phyloP scores from a whole-genome alignment of 495 filamentous ascomycete species.

The Hyaloscypha hepaticicola region DNA sequence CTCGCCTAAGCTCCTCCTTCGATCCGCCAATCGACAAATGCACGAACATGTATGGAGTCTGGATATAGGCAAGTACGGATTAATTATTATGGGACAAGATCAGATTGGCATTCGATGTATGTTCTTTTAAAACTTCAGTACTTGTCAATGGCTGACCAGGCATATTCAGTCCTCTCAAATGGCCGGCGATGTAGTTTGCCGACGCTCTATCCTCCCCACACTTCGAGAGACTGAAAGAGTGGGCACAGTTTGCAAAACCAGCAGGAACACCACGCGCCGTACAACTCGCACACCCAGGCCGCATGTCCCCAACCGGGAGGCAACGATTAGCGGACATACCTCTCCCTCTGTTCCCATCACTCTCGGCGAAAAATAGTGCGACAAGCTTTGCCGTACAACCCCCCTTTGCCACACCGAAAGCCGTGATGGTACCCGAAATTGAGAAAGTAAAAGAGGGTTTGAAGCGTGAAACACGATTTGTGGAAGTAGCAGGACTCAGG shows the following conservation, averaged over 20 bases:
- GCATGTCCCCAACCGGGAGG: constrained; percentile 51
- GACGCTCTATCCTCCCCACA: constrained; percentile 34
- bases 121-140: not conserved
- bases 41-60: constrained; percentile 31
- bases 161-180: constrained; percentile 11
- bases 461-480: constrained; percentile 46
- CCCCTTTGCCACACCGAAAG: constrained; percentile 43
- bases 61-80: constrained; percentile 36
- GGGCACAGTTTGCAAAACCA: constrained; percentile 45
- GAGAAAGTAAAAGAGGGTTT: constrained; percentile 46
- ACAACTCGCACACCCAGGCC: constrained; percentile 59
- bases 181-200: constrained; percentile 42
- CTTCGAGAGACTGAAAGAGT: constrained; percentile 44
- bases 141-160: no score
- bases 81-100: constrained; percentile 52
- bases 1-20: constrained; percentile 30
- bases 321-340: constrained; percentile 44
- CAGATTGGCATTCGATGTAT: constrained; percentile 55
- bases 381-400: constrained; percentile 37
- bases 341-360: constrained; percentile 45
- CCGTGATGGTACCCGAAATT: constrained; percentile 51
- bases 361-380: constrained; percentile 40
- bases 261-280: constrained; percentile 50
- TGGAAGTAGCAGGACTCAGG: constrained; percentile 52
- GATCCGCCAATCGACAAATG: constrained; percentile 33